Percentiles rank a stretch among this genome's conserved stretches.
phyloP scores from a whole-genome alignment of 192 early-diverging fungal genomes.

The Rhizoclosmatium sp. region DNA sequence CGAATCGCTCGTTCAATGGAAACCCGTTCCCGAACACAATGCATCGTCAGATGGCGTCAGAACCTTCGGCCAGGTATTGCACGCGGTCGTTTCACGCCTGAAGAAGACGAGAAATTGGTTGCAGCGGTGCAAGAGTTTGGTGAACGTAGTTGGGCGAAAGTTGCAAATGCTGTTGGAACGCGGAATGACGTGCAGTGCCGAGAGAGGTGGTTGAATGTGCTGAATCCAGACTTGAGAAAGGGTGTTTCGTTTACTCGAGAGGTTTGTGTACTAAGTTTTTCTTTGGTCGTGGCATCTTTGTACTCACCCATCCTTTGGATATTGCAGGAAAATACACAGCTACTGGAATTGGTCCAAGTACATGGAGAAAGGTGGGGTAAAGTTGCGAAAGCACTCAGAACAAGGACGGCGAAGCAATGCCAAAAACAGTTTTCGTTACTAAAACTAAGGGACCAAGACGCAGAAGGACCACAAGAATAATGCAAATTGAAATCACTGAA shows the following conservation, averaged over 20 bases:
- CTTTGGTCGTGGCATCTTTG: neutral
- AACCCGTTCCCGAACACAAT: constrained; percentile 20
- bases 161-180: constrained; percentile 18
- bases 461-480: too few relatives aligned
- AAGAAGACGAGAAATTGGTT: constrained; percentile 32
- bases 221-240: constrained; percentile 30
- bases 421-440: neutral
- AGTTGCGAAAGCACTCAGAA: constrained; percentile 6
- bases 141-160: constrained; percentile 13
- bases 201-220: constrained; percentile 25
- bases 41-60: constrained; percentile 32
- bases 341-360: neutral
- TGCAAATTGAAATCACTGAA: too few relatives aligned
- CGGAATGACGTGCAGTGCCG: constrained; percentile 36
- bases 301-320: neutral
- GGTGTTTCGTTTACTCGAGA: constrained; percentile 22
- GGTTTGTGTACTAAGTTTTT: neutral
- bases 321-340: neutral
- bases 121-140: constrained; percentile 13
- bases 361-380: constrained; percentile 18
- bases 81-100: constrained; percentile 19
- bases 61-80: constrained; percentile 27
- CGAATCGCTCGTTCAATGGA: constrained; percentile 10
- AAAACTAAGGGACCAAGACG: too few relatives aligned
- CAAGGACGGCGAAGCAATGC: constrained; percentile 32